Evolutionary conservation across 768 basidiomycete species (phyloP).

Genomic region (Termitomyces sp.): DNA sequence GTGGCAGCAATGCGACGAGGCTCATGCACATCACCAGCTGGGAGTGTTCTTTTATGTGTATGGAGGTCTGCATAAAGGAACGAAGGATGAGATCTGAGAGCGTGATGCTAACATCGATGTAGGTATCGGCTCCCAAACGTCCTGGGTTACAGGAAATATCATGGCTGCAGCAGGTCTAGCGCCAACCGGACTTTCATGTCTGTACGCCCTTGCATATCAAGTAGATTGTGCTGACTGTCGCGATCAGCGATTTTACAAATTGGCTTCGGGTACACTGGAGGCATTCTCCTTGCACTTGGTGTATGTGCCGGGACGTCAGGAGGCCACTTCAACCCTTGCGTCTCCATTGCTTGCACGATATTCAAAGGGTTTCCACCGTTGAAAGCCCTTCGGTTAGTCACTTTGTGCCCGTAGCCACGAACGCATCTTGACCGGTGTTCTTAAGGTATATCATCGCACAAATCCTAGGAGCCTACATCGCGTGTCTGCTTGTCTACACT

Average conservation of each 20-base stretch:
- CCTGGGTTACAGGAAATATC: conserved; percentile 42
- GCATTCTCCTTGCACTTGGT: conserved; percentile 52
- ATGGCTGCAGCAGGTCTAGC: conserved; percentile 20
- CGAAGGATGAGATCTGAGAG: neutral
- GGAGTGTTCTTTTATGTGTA: conserved; percentile 61
- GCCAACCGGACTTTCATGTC: conserved; percentile 40
- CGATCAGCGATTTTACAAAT: conserved; percentile 46
- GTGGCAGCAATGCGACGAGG: neutral
- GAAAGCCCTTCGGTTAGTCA: conserved; percentile 43
- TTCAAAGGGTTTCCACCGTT: conserved; percentile 48
- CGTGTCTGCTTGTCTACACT: conserved; percentile 51
- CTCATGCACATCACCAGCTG: conserved; percentile 27
- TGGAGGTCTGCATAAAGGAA: conserved; percentile 29
- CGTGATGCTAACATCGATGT: neutral
- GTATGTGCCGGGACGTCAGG: conserved; percentile 50
- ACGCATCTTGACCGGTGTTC: neutral
- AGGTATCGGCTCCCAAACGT: conserved; percentile 53
- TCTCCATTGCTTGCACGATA: conserved; percentile 46
- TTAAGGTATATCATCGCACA: conserved; percentile 61
- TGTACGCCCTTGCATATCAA: conserved; percentile 15
- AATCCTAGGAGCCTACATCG: conserved; percentile 59
- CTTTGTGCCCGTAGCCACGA: neutral
- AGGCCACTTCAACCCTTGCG: conserved; percentile 61
- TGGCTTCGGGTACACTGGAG: conserved; percentile 52
- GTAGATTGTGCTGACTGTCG: neutral